Evolutionary conservation across 75 land plant species (phyloP).

Genomic region (Pinus tabuliformis): DNA sequence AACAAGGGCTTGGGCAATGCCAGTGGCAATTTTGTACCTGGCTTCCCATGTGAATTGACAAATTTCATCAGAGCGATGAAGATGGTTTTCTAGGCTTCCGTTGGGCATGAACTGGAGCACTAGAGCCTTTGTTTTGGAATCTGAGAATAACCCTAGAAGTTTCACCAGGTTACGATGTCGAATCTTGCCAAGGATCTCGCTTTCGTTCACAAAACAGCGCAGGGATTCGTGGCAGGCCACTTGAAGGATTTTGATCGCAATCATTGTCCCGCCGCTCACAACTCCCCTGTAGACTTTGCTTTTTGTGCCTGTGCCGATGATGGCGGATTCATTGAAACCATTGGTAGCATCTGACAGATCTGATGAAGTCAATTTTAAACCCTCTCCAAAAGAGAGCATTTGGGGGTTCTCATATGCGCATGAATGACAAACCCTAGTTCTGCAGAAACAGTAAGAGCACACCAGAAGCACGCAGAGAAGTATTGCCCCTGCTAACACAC

Average conservation of each 20-base stretch:
- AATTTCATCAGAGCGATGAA: background rate
- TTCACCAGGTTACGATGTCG: constrained; percentile 42
- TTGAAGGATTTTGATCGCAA: constrained; percentile 45
- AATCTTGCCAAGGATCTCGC: constrained; percentile 21
- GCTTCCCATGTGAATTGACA: background rate
- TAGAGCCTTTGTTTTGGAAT: constrained; percentile 37
- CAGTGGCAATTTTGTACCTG: background rate
- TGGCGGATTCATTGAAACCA: constrained; percentile 17
- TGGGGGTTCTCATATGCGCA: too few species aligned
- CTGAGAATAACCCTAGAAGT: constrained; percentile 30
- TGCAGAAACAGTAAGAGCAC: too few species aligned
- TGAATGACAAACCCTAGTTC: too few species aligned
- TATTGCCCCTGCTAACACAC: too few species aligned
- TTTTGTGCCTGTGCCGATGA: constrained; percentile 33
- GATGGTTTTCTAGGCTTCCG: constrained; percentile 20
- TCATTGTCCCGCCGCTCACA: constrained; percentile 3
- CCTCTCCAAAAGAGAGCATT: too few species aligned
- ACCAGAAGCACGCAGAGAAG: too few species aligned
- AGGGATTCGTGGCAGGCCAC: constrained; percentile 5
- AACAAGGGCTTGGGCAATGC: background rate
- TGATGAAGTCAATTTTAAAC: background rate
- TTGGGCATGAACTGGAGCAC: constrained; percentile 35
- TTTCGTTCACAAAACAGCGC: constrained; percentile 16
- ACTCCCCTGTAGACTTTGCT: constrained; percentile 40
- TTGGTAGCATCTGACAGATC: constrained; percentile 29